Base-by-base conservation (phyloP, 495 filamentous ascomycete genomes). In the Lentithecium fluviatile region DNA sequence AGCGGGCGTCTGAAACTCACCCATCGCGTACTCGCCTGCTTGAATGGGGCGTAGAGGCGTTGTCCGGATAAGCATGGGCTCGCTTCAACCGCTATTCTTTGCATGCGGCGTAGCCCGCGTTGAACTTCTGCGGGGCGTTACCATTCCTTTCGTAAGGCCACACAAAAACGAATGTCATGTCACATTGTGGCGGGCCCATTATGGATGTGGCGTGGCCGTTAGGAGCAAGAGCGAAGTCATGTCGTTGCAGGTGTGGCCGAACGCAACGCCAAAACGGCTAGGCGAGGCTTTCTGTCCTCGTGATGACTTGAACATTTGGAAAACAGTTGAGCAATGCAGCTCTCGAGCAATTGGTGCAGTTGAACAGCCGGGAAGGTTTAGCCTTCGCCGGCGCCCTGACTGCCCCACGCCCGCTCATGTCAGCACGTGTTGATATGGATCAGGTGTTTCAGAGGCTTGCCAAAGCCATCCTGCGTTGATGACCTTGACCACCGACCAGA, bases 1-100 rank as follows among this genome's bases (percentile, higher is more conserved):
- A 67, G 64, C 58, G 58, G 46, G 49, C 15, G 32, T 67, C 51
- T 56, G 60, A 67, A 67, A 63, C 58, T 43, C 53, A 36, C 37
- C 40, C 58, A 23, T 37, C 50, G 21, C 34, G 17, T 50, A 25
- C 48, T 58, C 43, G 38, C 13, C 47, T 62, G 49, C 43, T 45
- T 19, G 24, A 52, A 52, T 15, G 29, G 47, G 40, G 29, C 6
- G 17, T 6, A 12, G 26, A 53, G 36, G 55, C 54, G 47, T 53
- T 19, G 4, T 23, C 51, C 45, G 19, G 38, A 51, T 45, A 64
- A 45, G 46, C 53, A 57, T 49, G 8, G 38, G 43, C 60, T 64
- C 40, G 60, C 60, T 58, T 64, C 23, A 20, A 52, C 26, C 48
- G 53, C 42, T 13, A 25, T 43, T 51, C 19, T 11, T 7, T 50